phyloP scores from a whole-genome alignment of 768 basidiomycete species.

The Pholiota microspora region DNA sequence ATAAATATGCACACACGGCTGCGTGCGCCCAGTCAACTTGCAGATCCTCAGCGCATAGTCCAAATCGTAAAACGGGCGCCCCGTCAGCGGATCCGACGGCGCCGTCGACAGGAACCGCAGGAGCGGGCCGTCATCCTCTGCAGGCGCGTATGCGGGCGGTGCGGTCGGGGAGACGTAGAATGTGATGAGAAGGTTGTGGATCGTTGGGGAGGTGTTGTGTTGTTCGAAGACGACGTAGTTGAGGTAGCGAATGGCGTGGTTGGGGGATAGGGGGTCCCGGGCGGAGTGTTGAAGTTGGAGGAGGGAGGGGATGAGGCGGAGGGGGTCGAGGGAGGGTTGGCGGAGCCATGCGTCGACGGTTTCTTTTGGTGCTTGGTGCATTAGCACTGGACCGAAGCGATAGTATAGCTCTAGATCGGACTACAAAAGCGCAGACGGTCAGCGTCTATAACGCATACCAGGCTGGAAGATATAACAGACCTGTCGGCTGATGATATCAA shows the following conservation, averaged over 20 bases:
- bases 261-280: constrained; percentile 69
- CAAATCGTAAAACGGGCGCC: constrained; percentile 91
- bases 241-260: constrained; percentile 90
- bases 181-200: constrained; percentile 93
- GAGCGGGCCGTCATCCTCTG: constrained; percentile 72
- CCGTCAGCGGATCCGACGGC: constrained; percentile 78
- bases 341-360: constrained; percentile 93
- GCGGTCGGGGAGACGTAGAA: constrained; percentile 65
- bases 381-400: constrained; percentile 84
- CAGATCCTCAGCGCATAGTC: constrained; percentile 95
- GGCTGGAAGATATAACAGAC: constrained; percentile 33
- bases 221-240: constrained; percentile 82
- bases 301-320: constrained; percentile 86
- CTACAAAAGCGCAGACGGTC: constrained; percentile 34
- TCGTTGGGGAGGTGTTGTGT: constrained; percentile 75
- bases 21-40: constrained; percentile 75
- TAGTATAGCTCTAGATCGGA: constrained; percentile 89
- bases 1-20: constrained; percentile 95
- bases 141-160: constrained; percentile 26
- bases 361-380: constrained; percentile 83
- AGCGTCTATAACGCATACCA: constrained; percentile 9
- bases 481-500: constrained; percentile 89
- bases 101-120: constrained; percentile 81
- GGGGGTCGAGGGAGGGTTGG: constrained; percentile 74
- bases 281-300: constrained; percentile 75